A percentile compares a stretch with the other conserved stretches of the same genome.
These are phyloP conservation scores for Nothomitra cinnamomea DNA, from an alignment of 2,329 filamentous ascomycete genomes.

Conservation along the genomic window DNA sequence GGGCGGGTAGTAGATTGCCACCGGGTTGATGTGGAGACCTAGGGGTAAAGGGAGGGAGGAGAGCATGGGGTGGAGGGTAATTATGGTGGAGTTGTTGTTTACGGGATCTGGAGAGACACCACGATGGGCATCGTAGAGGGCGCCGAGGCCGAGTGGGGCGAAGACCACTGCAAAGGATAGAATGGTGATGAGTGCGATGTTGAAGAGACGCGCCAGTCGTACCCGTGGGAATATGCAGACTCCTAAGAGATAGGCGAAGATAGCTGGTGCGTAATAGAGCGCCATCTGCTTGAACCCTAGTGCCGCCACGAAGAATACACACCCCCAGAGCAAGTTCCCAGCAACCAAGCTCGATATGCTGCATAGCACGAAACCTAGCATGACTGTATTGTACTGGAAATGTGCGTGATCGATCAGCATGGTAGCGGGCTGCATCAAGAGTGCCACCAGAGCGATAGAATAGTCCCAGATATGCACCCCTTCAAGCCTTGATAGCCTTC, in stretches of 20 bases:
- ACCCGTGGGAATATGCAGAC: conserved; percentile 63
- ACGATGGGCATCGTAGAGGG: conserved; percentile 48
- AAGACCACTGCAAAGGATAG: conserved; percentile 59
- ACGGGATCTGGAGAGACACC: conserved; percentile 41
- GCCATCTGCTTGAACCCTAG: conserved; percentile 99
- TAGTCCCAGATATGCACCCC: conserved; percentile 67
- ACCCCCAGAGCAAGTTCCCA: conserved; percentile 70
- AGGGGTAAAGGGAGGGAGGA: conserved; percentile 42
- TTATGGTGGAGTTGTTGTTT: background rate
- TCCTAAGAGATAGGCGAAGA: conserved; percentile 83
- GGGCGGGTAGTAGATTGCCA: conserved; percentile 55
- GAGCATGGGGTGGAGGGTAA: conserved; percentile 37
- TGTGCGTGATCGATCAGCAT: conserved; percentile 90
- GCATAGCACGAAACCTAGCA: conserved; percentile 80
- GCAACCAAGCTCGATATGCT: conserved; percentile 80
- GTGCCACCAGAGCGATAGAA: conserved; percentile 70
- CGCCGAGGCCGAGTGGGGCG: conserved; percentile 56
- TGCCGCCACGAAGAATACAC: conserved; percentile 81
- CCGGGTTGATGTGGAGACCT: conserved; percentile 42
- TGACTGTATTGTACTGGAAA: conserved; percentile 98
- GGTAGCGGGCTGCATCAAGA: conserved; percentile 79
- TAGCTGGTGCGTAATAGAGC: conserved; percentile 82
- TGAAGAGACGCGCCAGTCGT: conserved; percentile 49
- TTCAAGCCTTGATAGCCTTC: conserved; percentile 60
- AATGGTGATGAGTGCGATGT: conserved; percentile 57